Conservation (phyloP, 2,329 filamentous ascomycete species). For the Cytospora piceae region DNA sequence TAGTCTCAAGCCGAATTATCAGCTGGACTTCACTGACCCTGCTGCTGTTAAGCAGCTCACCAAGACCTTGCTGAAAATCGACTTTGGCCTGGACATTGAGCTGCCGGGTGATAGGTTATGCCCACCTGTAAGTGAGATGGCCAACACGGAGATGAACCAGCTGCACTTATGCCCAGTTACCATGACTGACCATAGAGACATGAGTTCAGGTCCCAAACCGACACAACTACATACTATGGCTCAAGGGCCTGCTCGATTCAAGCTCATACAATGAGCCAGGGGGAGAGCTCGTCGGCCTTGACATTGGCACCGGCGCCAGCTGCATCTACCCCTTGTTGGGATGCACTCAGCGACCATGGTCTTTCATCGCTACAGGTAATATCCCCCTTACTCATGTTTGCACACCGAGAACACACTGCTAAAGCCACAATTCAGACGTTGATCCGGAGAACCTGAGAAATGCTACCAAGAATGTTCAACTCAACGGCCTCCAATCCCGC, state of each 20-base stretch:
- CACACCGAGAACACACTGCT: not conserved
- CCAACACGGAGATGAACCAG: not conserved
- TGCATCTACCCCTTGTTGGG: conserved; percentile 89
- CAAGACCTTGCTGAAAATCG: conserved; percentile 72
- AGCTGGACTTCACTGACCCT: conserved; percentile 82
- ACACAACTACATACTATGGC: conserved; percentile 89
- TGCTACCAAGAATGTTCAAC: conserved; percentile 67
- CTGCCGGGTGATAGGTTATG: conserved; percentile 81
- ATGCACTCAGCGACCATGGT: conserved; percentile 73
- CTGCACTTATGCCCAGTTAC: not conserved
- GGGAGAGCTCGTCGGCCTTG: conserved; percentile 69
- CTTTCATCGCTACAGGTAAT: conserved; percentile 66
- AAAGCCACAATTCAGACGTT: conserved; percentile 59
- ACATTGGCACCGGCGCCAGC: conserved; percentile 89
- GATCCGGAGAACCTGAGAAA: conserved; percentile 70
- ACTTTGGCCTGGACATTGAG: conserved; percentile 74
- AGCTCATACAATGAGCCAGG: conserved; percentile 56
- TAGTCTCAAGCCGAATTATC: conserved; percentile 46
- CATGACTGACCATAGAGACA: conserved; percentile 10
- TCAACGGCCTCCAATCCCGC: conserved; percentile 66
- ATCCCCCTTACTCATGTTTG: not conserved
- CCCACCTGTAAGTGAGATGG: conserved; percentile 70
- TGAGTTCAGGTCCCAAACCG: conserved; percentile 60
- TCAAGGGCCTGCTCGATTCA: conserved; percentile 79
- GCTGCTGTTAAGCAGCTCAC: conserved; percentile 79